These are phyloP conservation scores for Taphrina confusa DNA, from an alignment of 1,139 yeast genomes.

Conservation along the genomic window DNA sequence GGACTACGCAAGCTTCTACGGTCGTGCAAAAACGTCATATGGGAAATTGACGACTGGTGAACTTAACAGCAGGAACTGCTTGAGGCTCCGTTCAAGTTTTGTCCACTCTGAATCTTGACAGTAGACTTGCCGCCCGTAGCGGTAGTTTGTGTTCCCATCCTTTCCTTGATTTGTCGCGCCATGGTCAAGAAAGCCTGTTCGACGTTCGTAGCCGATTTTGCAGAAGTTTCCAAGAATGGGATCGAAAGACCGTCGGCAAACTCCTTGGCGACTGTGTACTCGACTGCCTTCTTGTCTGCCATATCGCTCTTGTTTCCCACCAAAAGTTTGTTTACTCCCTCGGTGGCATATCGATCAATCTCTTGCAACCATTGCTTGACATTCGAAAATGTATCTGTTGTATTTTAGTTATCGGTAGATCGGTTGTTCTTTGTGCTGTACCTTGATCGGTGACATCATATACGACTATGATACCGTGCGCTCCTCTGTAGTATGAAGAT, in stretches of 20 bases:
- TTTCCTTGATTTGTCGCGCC: slow-evolving; percentile 98
- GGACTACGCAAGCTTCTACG: too few relatives aligned
- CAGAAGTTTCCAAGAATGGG: slow-evolving; percentile 95
- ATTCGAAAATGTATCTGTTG: slow-evolving; percentile 71
- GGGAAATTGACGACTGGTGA: neutral
- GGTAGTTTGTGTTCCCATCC: slow-evolving; percentile 72
- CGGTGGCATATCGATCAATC: slow-evolving; percentile 96
- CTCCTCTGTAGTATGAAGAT: slow-evolving; percentile 96
- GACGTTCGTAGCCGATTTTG: slow-evolving; percentile 91
- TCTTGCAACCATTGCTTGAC: slow-evolving; percentile 99
- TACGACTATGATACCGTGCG: slow-evolving; percentile 96
- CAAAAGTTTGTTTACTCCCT: slow-evolving; percentile 91
- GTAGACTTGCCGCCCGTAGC: slow-evolving; percentile 62
- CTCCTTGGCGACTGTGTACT: slow-evolving; percentile 94
- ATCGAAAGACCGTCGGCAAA: slow-evolving; percentile 95
- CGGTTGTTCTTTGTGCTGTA: too few relatives aligned
- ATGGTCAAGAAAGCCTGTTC: slow-evolving; percentile 97
- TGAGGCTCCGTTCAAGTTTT: slow-evolving; percentile 69
- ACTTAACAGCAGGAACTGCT: slow-evolving; percentile 74
- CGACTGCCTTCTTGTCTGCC: slow-evolving; percentile 91
- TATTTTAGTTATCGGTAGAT: too few relatives aligned
- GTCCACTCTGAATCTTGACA: slow-evolving; percentile 82
- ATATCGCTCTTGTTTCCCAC: slow-evolving; percentile 97
- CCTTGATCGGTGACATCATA: slow-evolving; percentile 97
- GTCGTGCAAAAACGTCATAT: too few relatives aligned